Percentiles rank a stretch among this genome's conserved stretches.
phyloP scores from a whole-genome alignment of 169 alveolate species.

The Cryptosporidium andersoni region DNA sequence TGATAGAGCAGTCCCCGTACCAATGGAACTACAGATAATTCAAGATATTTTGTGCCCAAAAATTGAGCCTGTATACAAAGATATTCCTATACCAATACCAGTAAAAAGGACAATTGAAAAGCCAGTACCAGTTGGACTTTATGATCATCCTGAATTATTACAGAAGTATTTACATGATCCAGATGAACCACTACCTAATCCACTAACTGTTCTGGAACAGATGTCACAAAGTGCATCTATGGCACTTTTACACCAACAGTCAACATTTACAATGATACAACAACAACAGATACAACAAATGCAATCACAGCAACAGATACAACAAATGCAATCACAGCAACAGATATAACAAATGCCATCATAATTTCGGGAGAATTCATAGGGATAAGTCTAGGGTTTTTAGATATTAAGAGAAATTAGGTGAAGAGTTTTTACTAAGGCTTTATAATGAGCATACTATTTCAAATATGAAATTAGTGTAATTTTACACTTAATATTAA shows the following conservation, averaged over 20 bases:
- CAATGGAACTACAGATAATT: slow-evolving; percentile 89
- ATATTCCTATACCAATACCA: slow-evolving; percentile 90
- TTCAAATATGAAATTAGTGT: too few species aligned
- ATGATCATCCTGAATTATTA: slow-evolving; percentile 64
- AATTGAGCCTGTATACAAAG: slow-evolving; percentile 87
- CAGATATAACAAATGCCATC: too few species aligned
- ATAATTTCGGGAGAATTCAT: not conserved
- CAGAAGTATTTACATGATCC: slow-evolving; percentile 66
- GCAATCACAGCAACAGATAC: slow-evolving; percentile 7
- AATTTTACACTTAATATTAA: too few species aligned
- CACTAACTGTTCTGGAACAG: slow-evolving; percentile 53
- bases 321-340: not conserved
- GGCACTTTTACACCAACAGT: not conserved
- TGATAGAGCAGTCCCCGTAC: slow-evolving; percentile 90
- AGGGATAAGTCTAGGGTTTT: not conserved
- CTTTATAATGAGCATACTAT: too few species aligned
- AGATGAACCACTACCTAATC: slow-evolving; percentile 63
- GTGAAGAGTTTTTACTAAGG: too few species aligned
- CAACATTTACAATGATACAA: slow-evolving; percentile 25
- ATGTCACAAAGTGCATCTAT: slow-evolving; percentile 66
- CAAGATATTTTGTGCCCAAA: slow-evolving; percentile 89
- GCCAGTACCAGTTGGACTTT: slow-evolving; percentile 83
- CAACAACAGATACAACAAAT: slow-evolving; percentile 5
- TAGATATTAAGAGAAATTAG: not conserved
- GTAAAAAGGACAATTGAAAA: slow-evolving; percentile 90